Evolutionary conservation across 2,329 filamentous ascomycete genomes (phyloP), one percentile per base, ranked within the genome.

Genomic region (Aspergillus neoniger): DNA sequence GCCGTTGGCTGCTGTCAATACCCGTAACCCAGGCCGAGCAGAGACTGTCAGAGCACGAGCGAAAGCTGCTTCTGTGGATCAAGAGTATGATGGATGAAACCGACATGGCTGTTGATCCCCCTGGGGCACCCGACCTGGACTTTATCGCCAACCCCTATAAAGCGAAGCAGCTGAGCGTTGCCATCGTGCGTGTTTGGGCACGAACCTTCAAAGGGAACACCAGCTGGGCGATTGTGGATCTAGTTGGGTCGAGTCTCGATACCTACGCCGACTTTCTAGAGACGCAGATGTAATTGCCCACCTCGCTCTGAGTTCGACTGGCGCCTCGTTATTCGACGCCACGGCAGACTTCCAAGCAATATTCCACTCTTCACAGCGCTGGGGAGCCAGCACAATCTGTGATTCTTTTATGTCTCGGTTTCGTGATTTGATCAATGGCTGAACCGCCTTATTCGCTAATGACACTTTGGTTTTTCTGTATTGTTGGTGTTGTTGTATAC

Each of bases 81-180:
- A 80, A 80, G 57, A 79, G 77, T 62, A 80, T 81, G 74, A 80
- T 81, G 71, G 79, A 81, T 63, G 79, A 81, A 70, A 80, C 79
- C 12, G 79, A 81, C 60, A 80, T 80, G 76, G 76, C 76, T 23
- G 73, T 79, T 17, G 72, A 74, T 59, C 70, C 74, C 15, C 69
- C 70, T 4, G 74, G 76, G 2, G 71, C 72, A 12, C 74, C 74
- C 15, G 78, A 80, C 47, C 60, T 78, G 58, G 75, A 78, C 2
- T 79, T 81, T 50, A 71, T 79, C 59, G 73, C 78, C 51, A 78
- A 79, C 39, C 73, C 74, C 4, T 73, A 72, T 51, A 79, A 80
- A 61, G 77, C 79, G 56, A 76, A 76, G 19, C 76, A 79, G 48
- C 72, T 81, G n/a, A 80, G 78, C 54, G 75, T 81, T 64, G 76